Base-by-base conservation (phyloP, 139 green algal species). In the Micractinium sp. region DNA sequence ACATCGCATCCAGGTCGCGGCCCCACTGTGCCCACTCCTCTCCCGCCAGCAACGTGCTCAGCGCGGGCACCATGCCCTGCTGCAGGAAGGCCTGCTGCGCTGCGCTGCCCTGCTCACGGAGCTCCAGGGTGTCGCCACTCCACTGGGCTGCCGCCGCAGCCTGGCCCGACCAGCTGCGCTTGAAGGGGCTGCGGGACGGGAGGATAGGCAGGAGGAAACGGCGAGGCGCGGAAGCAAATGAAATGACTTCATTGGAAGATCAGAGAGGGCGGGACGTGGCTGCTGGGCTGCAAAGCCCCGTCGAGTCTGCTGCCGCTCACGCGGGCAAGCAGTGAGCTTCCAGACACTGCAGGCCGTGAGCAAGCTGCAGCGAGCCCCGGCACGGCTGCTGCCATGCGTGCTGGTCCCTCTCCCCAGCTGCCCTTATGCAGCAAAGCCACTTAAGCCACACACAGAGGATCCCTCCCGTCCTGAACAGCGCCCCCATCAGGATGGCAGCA, bases 1-100 rank as follows among this genome's bases (percentile, higher is more conserved):
- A 74, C 25, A 89, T 33, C 33, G 69, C 29, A 33, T 83, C 61
- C 60, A 94, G 85, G 19, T 89, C 66, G 16, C 7, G 16, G 22
- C 85, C 53, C 92, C 92, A 94, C 13, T 73, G 33, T 69, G 23
- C 83, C 92, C 92, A 94, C 39, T 89, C 88, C 25, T 82, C 56
- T 19, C 29, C 69, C 25, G 80, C 61, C n/a, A 93, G 83, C 78
- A 92, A 56, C 2, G 31, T 31, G 78, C 86, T 86, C n/a, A 94
- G 31, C 9, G 84, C 90, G 16, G 88, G 88, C 36, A 80, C 73
- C 80, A 94, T 81, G 23, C 66, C 35, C 76, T 90, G 29, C 35
- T 41, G 4, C 15, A 76, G 39, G 85, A 95, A 95, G 4, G 47
- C 74, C 33, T 90, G 67, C 89, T 93, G 87, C 31, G 87, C 77